Evolutionary conservation across 768 basidiomycete genomes (phyloP).

Genomic region (Suillus paluster): DNA sequence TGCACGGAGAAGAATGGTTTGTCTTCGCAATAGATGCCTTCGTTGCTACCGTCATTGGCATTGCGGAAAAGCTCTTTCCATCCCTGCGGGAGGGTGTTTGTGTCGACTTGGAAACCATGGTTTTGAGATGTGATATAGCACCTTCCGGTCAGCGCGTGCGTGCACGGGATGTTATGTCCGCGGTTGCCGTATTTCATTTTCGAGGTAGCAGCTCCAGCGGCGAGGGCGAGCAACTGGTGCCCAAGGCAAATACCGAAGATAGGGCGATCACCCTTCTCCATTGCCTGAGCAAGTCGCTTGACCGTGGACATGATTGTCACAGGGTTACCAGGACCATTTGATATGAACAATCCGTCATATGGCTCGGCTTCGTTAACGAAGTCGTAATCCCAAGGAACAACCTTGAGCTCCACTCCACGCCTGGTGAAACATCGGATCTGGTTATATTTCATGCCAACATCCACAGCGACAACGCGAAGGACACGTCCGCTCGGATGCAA

Average conservation of each 20-base stretch:
- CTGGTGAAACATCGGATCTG: constrained; percentile 95
- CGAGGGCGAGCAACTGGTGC: constrained; percentile 94
- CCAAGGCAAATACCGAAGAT: constrained; percentile 99
- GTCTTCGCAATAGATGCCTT: constrained; percentile 92
- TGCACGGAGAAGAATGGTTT: constrained; percentile 99
- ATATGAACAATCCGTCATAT: constrained; percentile 94
- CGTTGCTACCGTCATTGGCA: constrained; percentile 97
- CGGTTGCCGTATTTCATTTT: constrained; percentile 99
- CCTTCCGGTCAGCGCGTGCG: constrained; percentile 87
- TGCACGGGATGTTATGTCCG: constrained; percentile 98
- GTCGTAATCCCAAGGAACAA: constrained; percentile 97
- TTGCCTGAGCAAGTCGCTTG: constrained; percentile 61
- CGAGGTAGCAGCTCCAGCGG: constrained; percentile 90
- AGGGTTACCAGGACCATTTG: constrained; percentile 98
- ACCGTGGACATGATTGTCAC: constrained; percentile 81
- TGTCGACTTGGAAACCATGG: constrained; percentile 96
- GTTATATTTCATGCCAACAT: constrained; percentile 99
- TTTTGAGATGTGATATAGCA: constrained; percentile 99
- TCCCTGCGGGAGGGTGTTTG: constrained; percentile 70
- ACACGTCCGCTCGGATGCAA: constrained; percentile 80
- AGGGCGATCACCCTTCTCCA: constrained; percentile 77
- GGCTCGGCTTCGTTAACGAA: constrained; percentile 78
- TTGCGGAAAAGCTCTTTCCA: constrained; percentile 97
- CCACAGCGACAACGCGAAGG: constrained; percentile 86
- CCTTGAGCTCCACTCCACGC: constrained; percentile 94